These are phyloP conservation scores for Penicillium sp. DNA, from an alignment of 2,329 filamentous ascomycete genomes.

Conservation along the genomic window DNA sequence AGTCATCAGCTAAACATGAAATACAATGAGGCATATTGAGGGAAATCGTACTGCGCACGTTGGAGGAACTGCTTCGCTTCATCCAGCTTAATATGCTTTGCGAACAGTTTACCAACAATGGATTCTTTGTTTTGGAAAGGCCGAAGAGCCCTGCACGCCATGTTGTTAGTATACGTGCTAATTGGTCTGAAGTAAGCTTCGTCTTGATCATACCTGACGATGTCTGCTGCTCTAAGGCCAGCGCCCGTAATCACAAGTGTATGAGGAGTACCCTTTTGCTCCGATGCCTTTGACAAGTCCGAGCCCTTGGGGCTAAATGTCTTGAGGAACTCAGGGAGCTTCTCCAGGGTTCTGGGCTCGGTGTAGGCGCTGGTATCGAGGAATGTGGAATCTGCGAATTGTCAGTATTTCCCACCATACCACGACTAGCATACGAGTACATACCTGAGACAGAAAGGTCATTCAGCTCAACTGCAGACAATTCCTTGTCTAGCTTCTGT, in stretches of 20 bases:
- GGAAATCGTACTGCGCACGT: slow-evolving; percentile 49
- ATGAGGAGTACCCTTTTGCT: slow-evolving; percentile 72
- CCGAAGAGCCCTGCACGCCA: slow-evolving; percentile 60
- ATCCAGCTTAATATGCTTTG: slow-evolving; percentile 94
- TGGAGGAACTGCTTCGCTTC: slow-evolving; percentile 79
- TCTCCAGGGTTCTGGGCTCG: slow-evolving; percentile 64
- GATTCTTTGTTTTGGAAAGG: slow-evolving; percentile 77
- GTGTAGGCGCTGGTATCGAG: slow-evolving; percentile 76
- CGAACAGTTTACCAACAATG: slow-evolving; percentile 86
- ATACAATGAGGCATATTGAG: background rate
- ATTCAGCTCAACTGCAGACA: slow-evolving; percentile 80
- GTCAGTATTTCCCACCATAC: background rate
- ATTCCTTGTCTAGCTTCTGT: slow-evolving; percentile 71
- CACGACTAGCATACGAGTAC: slow-evolving; percentile 11
- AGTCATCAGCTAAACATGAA: slow-evolving; percentile 1
- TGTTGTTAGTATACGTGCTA: slow-evolving; percentile 7
- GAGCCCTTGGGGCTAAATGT: slow-evolving; percentile 54
- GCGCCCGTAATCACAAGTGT: slow-evolving; percentile 86
- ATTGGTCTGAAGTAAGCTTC: background rate
- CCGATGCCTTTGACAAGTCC: slow-evolving; percentile 63
- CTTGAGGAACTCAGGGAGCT: slow-evolving; percentile 78
- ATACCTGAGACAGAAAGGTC: slow-evolving; percentile 78
- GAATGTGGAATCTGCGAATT: slow-evolving; percentile 65
- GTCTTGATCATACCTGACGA: slow-evolving; percentile 62
- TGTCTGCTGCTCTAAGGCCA: slow-evolving; percentile 80